These are phyloP conservation scores for Diplodia mutila DNA, from an alignment of 2,329 filamentous ascomycete genomes.

Conservation along the genomic window DNA sequence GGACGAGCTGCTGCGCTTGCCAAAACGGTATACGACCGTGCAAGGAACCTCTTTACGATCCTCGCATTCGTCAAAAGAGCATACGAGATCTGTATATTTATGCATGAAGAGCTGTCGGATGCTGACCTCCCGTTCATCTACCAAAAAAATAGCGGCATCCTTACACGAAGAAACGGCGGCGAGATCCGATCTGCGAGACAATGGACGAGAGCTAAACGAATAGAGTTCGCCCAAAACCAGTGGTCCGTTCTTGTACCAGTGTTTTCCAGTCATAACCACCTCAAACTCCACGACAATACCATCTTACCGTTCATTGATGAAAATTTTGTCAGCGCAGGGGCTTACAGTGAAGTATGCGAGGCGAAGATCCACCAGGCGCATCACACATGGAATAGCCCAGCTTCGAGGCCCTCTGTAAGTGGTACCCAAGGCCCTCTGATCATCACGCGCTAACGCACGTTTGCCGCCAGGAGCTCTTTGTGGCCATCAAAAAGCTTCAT, in stretches of 20 bases:
- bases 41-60: too few relatives aligned
- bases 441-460: background rate
- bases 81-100: too few relatives aligned
- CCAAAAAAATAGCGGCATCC: too few relatives aligned
- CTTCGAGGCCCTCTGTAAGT: background rate
- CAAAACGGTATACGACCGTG: too few relatives aligned
- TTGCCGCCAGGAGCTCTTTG: background rate
- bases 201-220: background rate
- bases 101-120: too few relatives aligned
- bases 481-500: background rate
- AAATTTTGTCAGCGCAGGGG: background rate
- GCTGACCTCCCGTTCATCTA: too few relatives aligned
- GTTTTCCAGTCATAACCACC: background rate
- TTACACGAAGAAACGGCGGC: background rate
- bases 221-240: background rate
- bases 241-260: background rate
- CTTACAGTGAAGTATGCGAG: slow-evolving; percentile 25
- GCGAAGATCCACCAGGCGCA: slow-evolving; percentile 8
- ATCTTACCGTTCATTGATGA: background rate
- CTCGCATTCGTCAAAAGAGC: too few relatives aligned
- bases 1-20: too few relatives aligned
- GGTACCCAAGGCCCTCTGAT: background rate
- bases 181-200: background rate
- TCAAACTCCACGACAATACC: background rate
- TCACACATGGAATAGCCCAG: slow-evolving; percentile 11